Conservation (phyloP, 2,329 filamentous ascomycete species). For the Pyrenophora seminiperda region DNA sequence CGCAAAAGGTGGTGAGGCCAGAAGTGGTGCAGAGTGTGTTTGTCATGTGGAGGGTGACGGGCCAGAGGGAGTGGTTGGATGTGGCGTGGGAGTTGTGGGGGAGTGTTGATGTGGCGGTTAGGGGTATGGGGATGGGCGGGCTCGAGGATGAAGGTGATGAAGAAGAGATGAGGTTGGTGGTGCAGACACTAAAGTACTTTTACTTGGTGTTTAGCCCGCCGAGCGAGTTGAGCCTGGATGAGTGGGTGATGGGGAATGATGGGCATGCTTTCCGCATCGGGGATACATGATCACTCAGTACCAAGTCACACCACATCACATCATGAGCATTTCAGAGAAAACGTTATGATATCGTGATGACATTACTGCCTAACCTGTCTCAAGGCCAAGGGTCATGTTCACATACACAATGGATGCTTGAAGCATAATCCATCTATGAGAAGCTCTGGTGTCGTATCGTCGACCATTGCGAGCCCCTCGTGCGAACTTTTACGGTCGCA, state of each 20-base stretch:
- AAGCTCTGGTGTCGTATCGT: conserved; percentile 40
- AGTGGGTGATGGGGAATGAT: conserved; percentile 62
- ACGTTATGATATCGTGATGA: conserved; percentile 36
- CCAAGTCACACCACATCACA: not conserved
- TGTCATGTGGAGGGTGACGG: conserved; percentile 73
- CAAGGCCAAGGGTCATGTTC: conserved; percentile 20
- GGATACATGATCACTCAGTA: not conserved
- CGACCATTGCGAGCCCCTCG: conserved; percentile 34
- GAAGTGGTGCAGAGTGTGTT: conserved; percentile 81
- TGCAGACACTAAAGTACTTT: conserved; percentile 69
- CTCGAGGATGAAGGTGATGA: conserved; percentile 58
- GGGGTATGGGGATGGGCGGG: conserved; percentile 16
- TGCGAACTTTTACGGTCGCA: conserved; percentile 40
- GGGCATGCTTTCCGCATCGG: conserved; percentile 45
- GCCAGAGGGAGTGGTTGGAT: conserved; percentile 65
- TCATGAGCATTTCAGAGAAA: not conserved
- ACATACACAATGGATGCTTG: conserved; percentile 29
- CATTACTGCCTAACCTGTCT: conserved; percentile 38
- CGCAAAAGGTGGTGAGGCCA: conserved; percentile 66
- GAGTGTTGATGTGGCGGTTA: conserved; percentile 56
- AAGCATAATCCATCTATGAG: conserved; percentile 28
- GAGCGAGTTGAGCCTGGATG: conserved; percentile 62
- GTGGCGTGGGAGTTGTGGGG: conserved; percentile 76
- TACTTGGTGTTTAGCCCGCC: conserved; percentile 65
- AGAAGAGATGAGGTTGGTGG: conserved; percentile 74